Evolutionary conservation across 129 eudicot species (phyloP), one percentile per base, ranked within the genome.

Genomic region (Arctium lappa): DNA sequence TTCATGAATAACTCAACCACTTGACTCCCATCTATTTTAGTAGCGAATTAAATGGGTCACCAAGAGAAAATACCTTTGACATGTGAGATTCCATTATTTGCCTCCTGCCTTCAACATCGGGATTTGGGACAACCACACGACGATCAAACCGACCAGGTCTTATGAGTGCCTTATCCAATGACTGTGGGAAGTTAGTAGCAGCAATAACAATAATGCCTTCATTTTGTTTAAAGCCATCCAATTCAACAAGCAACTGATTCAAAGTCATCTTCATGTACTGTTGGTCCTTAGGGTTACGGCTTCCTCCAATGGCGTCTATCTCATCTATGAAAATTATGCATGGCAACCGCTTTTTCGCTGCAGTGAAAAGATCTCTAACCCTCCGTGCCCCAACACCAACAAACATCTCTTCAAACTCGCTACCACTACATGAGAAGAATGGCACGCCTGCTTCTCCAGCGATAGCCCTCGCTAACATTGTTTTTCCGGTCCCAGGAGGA

Each of bases 391-490:
- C 98, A 79, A 95, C 97, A 70, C 98, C 98, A 75, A 95, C 98
- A 91, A 95, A 92, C 98, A 95, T 95, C 77, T 95, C 98, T 78
- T 91, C 98, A 83, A 95, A 95, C 84, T 95, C 98, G 80, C 97
- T 91, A 48, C 98, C 98, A 39, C 97, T 91, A 85, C 96, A 91
- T 16, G 97, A 91, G 81, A 95, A 95, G 71, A 95, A 95, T 5
- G 98, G 98, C 6, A 95, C 98, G 10, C 93, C 97, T 5, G 98
- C 97, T 88, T 95, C 98, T 62, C 98, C 98, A 5, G 98, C 98
- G 72, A 95, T 95, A 16, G 98, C 98, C 80, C 96, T 87, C 77
- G 97, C 98, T 77, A 95, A 82, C 98, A 95, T 92, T 27, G 98
- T 94, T 83, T 94, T 94, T 5, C 98, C 98, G 3, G 98, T 94